Base-by-base conservation (phyloP, 331 rosid species). In the Acacia concinna region DNA sequence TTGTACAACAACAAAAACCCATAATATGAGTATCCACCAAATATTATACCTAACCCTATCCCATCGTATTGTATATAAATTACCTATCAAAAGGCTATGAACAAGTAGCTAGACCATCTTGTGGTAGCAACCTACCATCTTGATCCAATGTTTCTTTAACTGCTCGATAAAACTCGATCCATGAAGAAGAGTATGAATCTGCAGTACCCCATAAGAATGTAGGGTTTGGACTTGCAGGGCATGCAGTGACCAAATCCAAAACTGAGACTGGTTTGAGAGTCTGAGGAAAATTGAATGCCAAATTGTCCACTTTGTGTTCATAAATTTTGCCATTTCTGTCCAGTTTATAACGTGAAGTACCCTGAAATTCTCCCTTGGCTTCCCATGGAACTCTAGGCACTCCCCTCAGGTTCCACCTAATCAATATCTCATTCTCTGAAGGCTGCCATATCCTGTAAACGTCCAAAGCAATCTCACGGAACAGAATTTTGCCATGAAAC, bases 311-410 rank as follows among this genome's bases (percentile, higher is more conserved):
- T 77, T 88, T 90, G 78, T 95, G 99, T 73, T 95, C 96, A 75
- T 95, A 95, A 47, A 95, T 91, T 83, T 93, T 95, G 49, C 99
- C 99, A 72, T 82, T 86, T 76, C 91, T 82, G 77, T 93, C 99
- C 84, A 95, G 73, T 54, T 93, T 95, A 68, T 90, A 95, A 56
- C 92, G 78, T 4, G 98, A 95, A 30, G 99, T 95, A 18, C 99
- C 99, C 67, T 95, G 98, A 86, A 95, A 95, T 43, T 93, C 88
- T 30, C 99, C 99, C 78, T 85, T 84, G 18, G 96, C 78, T 77
- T 93, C 99, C 99, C 99, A 95, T 69, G 99, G 98, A 70, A 95
- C 97, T n/a, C 99, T 46, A 20, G 99, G 99, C 65, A 87, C 90
- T 1, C 99, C 99, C 82, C 76, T 90, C 85, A 92, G 78, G 83